A percentile compares a stretch with the other conserved stretches of the same genome.
Conservation (phyloP, 2,329 filamentous ascomycete species). For the Cladosporium sp. region DNA sequence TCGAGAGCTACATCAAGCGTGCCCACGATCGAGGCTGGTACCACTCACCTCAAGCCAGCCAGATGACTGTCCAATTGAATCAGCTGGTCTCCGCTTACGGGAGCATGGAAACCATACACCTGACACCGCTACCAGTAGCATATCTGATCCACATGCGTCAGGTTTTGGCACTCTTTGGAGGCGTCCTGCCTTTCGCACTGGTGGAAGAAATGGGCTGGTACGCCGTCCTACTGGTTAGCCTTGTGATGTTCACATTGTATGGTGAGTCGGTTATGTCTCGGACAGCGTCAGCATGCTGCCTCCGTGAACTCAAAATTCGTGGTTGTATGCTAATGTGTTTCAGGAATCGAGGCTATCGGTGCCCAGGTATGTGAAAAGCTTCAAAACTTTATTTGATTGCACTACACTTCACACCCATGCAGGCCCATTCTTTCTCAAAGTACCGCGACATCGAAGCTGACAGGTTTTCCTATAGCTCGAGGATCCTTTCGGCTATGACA, state of each 20-base stretch:
- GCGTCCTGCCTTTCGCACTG: conserved; percentile 60
- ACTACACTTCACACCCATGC: too few relatives aligned
- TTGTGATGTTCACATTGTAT: conserved; percentile 62
- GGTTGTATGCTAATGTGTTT: neutral
- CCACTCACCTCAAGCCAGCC: conserved; percentile 54
- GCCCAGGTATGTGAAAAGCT: conserved; percentile 1
- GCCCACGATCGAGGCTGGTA: conserved; percentile 56
- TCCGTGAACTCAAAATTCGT: conserved; percentile 30
- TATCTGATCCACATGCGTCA: conserved; percentile 64
- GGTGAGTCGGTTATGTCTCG: conserved; percentile 53
- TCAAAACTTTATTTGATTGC: too few relatives aligned
- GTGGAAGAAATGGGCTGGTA: conserved; percentile 62
- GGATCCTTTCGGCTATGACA: conserved; percentile 63
- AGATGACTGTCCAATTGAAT: conserved; percentile 57
- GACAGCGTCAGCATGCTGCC: too few relatives aligned
- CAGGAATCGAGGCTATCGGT: conserved; percentile 9
- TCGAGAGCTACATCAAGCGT: conserved; percentile 58
- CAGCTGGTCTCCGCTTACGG: conserved; percentile 56
- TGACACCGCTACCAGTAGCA: conserved; percentile 62
- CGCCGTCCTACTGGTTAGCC: conserved; percentile 54
- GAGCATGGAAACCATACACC: conserved; percentile 61
- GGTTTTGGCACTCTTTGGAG: conserved; percentile 58
- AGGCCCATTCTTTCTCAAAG: neutral
- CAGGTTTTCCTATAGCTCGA: conserved; percentile 48
- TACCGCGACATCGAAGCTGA: neutral